Base-by-base conservation (phyloP, 169 alveolate genomes). In the Plasmodium knowlesi region DNA sequence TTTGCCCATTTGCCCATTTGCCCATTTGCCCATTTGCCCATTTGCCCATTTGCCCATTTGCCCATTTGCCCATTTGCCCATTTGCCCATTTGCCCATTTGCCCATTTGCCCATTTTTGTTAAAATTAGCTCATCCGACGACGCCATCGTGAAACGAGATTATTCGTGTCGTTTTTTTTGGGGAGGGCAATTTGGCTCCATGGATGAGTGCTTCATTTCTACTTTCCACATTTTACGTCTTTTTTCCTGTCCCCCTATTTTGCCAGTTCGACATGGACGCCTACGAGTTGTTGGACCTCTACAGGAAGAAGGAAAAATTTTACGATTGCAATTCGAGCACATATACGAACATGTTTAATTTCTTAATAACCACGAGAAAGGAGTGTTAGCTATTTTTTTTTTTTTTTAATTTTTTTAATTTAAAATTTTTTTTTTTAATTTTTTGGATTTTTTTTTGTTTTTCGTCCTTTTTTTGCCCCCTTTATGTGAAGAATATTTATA, bases 271-370 rank as follows among this genome's bases (percentile, higher is more conserved):
- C 22, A 89, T 89, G 94, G 81, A 76, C 67, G 54, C 82, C 14
- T 86, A 86, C 41, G 93, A 86, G 34, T 53, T 86, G 70, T 14
- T 78, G 80, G 93, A 86, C 72, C 39, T 86, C 16, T 86, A 74
- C 79, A 30, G 80, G 67, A 86, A 86, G 67, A 86, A 86, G 43
- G 93, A 86, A 86, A 86, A 86, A 34, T 86, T 86, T 30, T 86
- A 86, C 72, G 93, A 86, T 22, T 50, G 78, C 57, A 50, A 78
- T 74, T 86, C 88, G 32, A 86, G 70, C 46, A 78, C 34, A 78
- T 86, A 76, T 76, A 16, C 84, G 8, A 76, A 74, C 22, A 86
- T 86, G 86, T 70, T 74, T 46, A 76, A 86, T 76, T 86, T 86
- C 22, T 76, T 86, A 86, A 78, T 37, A 76, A 71, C 46, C 19